These are phyloP conservation scores for Theileria annulata DNA, from an alignment of 169 alveolate species.

Conservation along the genomic window DNA sequence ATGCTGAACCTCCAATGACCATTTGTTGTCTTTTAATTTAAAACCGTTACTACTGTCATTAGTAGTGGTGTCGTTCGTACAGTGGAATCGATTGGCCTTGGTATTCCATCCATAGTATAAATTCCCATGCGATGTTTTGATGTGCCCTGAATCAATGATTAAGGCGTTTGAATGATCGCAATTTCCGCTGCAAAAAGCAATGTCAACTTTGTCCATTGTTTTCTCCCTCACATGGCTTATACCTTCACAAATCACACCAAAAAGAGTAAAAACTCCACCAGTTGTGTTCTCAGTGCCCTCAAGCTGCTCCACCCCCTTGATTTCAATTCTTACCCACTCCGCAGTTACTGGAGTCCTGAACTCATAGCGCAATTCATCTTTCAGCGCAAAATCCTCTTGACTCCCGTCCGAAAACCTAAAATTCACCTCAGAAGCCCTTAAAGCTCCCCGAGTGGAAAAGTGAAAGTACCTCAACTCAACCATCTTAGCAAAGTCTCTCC, in stretches of 20 bases:
- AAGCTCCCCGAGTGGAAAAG: slow-evolving; percentile 32
- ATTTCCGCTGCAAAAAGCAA: slow-evolving; percentile 16
- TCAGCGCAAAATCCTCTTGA: slow-evolving; percentile 50
- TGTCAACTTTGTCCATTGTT: background rate
- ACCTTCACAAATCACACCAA: slow-evolving; percentile 42
- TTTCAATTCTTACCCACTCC: slow-evolving; percentile 33
- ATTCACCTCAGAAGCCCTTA: slow-evolving; percentile 30
- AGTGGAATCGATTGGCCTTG: slow-evolving; percentile 4
- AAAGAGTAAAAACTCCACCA: slow-evolving; percentile 59
- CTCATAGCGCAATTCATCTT: slow-evolving; percentile 52
- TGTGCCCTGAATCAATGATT: slow-evolving; percentile 39
- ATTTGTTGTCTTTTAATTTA: slow-evolving; percentile 25
- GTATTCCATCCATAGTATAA: slow-evolving; percentile 56
- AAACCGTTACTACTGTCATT: slow-evolving; percentile 3
- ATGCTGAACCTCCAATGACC: slow-evolving; percentile 62
- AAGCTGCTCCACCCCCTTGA: slow-evolving; percentile 21
- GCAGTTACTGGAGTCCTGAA: slow-evolving; percentile 33
- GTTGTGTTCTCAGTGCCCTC: slow-evolving; percentile 24
- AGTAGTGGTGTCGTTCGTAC: background rate
- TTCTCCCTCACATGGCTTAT: background rate
- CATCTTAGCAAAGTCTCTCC: slow-evolving; percentile 42
- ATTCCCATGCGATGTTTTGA: slow-evolving; percentile 39
- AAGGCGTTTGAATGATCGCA: background rate
- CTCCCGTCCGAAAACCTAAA: slow-evolving; percentile 56
- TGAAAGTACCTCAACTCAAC: slow-evolving; percentile 60